phyloP scores from a whole-genome alignment of 2,329 filamentous ascomycete species.

The Teratosphaeria epicoccoides region DNA sequence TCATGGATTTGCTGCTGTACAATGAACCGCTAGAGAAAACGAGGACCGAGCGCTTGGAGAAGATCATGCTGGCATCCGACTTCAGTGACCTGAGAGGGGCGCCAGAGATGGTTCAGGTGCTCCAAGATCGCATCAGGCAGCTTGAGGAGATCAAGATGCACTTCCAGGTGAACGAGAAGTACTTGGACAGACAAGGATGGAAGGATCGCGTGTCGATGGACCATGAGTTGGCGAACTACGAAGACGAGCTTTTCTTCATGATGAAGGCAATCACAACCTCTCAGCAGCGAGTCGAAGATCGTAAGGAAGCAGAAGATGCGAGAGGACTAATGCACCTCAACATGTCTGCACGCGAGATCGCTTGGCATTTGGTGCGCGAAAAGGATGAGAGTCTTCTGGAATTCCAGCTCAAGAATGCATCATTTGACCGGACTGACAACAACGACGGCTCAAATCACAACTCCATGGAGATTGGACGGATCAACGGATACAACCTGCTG shows the following conservation, averaged over 20 bases:
- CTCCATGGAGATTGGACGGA: slow-evolving; percentile 73
- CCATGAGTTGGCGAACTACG: slow-evolving; percentile 74
- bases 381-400: slow-evolving; percentile 74
- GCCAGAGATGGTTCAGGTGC: slow-evolving; percentile 79
- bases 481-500: slow-evolving; percentile 81
- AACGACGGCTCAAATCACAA: slow-evolving; percentile 96
- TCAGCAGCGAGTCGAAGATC: slow-evolving; percentile 73
- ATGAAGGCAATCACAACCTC: slow-evolving; percentile 99
- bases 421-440: slow-evolving; percentile 93
- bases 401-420: slow-evolving; percentile 79
- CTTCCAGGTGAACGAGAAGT: slow-evolving; percentile 85
- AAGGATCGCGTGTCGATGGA: slow-evolving; percentile 82
- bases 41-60: slow-evolving; percentile 86
- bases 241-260: slow-evolving; percentile 97
- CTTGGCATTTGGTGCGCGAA: slow-evolving; percentile 90
- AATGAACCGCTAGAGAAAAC: slow-evolving; percentile 95
- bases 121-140: slow-evolving; percentile 87
- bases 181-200: slow-evolving; percentile 82
- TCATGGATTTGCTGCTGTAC: slow-evolving; percentile 89
- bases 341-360: slow-evolving; percentile 87
- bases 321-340: slow-evolving; percentile 82
- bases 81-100: slow-evolving; percentile 94
- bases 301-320: slow-evolving; percentile 50
- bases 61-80: slow-evolving; percentile 97
- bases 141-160: slow-evolving; percentile 93